These are phyloP conservation scores for Ophiostoma australiae DNA, from an alignment of 2,329 filamentous ascomycete species.

Conservation along the genomic window DNA sequence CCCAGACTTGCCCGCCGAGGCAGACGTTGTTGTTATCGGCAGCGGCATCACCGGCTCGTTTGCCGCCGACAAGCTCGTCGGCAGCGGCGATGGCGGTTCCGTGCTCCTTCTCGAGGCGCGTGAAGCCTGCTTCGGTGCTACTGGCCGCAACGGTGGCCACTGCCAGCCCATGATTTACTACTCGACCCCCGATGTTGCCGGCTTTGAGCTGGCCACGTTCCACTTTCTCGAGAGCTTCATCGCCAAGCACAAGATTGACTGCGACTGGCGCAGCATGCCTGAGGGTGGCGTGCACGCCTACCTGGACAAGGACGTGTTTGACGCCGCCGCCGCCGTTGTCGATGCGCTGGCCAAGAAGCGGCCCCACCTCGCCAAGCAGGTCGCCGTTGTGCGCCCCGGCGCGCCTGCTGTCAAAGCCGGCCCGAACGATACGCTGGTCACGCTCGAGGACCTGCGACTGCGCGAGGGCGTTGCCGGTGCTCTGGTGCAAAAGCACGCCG, in stretches of 20 bases:
- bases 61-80: constrained; percentile 58
- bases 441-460: constrained; percentile 50
- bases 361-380: constrained; percentile 53
- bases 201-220: constrained; percentile 70
- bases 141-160: constrained; percentile 67
- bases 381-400: constrained; percentile 38
- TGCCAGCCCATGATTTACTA: constrained; percentile 68
- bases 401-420: constrained; percentile 21
- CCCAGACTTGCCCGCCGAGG: constrained; percentile 52
- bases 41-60: constrained; percentile 73
- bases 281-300: constrained; percentile 57
- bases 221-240: constrained; percentile 55
- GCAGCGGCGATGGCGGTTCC: constrained; percentile 37
- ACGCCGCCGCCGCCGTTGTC: constrained; percentile 48
- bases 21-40: constrained; percentile 68
- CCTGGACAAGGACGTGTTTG: constrained; percentile 52
- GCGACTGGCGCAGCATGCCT: constrained; percentile 61
- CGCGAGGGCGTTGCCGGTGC: constrained; percentile 54
- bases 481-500: constrained; percentile 60
- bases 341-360: constrained; percentile 44
- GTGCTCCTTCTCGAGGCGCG: constrained; percentile 72
- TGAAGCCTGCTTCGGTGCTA: constrained; percentile 79
- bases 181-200: constrained; percentile 54
- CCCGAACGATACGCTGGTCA: constrained; percentile 17
- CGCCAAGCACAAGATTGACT: constrained; percentile 53